These are phyloP conservation scores for Phytophthora pluvialis DNA, from an alignment of 352 stramenopile genomes.

Conservation along the genomic window DNA sequence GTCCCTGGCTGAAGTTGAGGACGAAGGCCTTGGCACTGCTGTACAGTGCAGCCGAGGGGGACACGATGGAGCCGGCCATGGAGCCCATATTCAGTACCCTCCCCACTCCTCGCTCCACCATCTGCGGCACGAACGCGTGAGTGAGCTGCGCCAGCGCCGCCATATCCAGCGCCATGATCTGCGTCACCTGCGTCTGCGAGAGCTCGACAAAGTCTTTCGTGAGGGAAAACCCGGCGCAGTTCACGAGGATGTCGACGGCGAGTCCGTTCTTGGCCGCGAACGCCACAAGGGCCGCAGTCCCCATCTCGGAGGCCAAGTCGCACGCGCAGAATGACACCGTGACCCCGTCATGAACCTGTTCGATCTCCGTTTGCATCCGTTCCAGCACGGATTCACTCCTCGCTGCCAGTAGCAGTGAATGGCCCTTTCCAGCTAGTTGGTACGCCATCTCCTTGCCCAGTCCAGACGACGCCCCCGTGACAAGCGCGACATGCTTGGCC, in stretches of 20 bases:
- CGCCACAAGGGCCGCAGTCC: constrained; percentile 44
- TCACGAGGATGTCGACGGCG: constrained; percentile 77
- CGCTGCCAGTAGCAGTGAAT: constrained; percentile 67
- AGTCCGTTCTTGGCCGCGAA: constrained; percentile 54
- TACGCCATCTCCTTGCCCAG: constrained; percentile 75
- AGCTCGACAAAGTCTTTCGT: constrained; percentile 46
- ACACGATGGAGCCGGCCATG: constrained; percentile 54
- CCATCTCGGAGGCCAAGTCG: constrained; percentile 49
- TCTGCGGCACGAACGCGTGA: constrained; percentile 63
- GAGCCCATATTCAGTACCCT: constrained; percentile 82
- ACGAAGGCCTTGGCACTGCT: constrained; percentile 74
- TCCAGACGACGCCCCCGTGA: constrained; percentile 74
- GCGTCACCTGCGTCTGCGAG: constrained; percentile 39
- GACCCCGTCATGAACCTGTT: constrained; percentile 44
- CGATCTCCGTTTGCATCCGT: constrained; percentile 60
- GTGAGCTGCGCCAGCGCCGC: constrained; percentile 56
- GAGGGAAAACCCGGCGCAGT: constrained; percentile 64
- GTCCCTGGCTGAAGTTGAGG: constrained; percentile 66
- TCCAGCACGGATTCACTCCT: constrained; percentile 54
- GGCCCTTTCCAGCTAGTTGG: constrained; percentile 63
- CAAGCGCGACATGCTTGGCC: constrained; percentile 39
- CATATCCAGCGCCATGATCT: constrained; percentile 71
- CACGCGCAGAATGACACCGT: constrained; percentile 49
- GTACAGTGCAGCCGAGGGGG: constrained; percentile 68
- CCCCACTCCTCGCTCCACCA: constrained; percentile 69